Conservation (phyloP, 1,284 basidiomycete species). For the Thelephora terrestris region DNA sequence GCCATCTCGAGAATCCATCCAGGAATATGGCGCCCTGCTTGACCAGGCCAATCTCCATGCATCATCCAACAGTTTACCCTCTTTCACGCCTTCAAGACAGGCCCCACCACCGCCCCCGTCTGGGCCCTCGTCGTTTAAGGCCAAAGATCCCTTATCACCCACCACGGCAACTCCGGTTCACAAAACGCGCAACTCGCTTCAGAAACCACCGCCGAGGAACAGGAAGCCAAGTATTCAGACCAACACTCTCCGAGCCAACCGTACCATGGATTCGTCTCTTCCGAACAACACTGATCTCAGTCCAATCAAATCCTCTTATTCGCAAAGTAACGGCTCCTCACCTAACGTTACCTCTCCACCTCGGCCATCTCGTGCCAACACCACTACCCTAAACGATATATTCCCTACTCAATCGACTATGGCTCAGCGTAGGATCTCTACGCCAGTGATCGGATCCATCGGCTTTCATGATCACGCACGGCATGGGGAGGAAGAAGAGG, state of each 20-base stretch:
- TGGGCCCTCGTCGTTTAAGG: not conserved
- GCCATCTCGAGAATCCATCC: constrained; percentile 48
- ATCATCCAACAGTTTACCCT: constrained; percentile 33
- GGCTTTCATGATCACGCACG: constrained; percentile 11
- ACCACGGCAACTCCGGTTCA: constrained; percentile 11
- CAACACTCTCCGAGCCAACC: not conserved
- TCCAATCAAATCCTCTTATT: constrained; percentile 42
- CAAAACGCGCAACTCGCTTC: constrained; percentile 30
- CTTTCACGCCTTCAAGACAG: constrained; percentile 40
- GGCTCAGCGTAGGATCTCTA: constrained; percentile 43
- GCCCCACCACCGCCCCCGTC: constrained; percentile 43
- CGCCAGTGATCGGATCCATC: constrained; percentile 26
- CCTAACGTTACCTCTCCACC: constrained; percentile 47
- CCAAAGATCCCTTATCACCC: not conserved
- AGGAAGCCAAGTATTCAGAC: constrained; percentile 1
- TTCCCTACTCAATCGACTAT: constrained; percentile 32
- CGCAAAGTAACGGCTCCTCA: constrained; percentile 18
- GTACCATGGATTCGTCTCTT: constrained; percentile 8
- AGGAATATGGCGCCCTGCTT: constrained; percentile 64
- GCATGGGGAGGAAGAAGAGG: not conserved
- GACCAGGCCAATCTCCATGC: constrained; percentile 48
- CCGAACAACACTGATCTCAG: constrained; percentile 36
- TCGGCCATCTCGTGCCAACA: constrained; percentile 72
- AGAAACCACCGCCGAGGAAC: constrained; percentile 38
- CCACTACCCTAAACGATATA: constrained; percentile 65